Evolutionary conservation across 306 rosid genomes (phyloP).

Genomic region (Vigna radiata): DNA sequence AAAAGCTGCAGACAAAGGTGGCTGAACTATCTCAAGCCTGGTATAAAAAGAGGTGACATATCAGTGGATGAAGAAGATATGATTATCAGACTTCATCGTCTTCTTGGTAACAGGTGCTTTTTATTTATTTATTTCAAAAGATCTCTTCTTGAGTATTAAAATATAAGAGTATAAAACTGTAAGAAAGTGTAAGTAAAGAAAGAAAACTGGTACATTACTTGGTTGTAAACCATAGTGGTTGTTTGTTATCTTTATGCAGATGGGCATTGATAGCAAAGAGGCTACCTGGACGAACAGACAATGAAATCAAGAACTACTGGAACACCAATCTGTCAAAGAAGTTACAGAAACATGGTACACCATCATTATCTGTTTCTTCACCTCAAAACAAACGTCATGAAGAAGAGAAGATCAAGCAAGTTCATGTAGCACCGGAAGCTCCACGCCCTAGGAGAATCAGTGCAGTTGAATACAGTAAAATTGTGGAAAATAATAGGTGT

Average conservation of each 20-base stretch:
- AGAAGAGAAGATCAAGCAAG: conserved; percentile 7
- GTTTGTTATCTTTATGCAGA: conserved; percentile 41
- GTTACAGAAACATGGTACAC: conserved; percentile 9
- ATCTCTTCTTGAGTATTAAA: not conserved
- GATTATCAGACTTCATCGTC: conserved; percentile 61
- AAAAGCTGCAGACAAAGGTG: conserved; percentile 57
- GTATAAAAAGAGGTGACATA: conserved; percentile 51
- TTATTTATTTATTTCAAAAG: not conserved
- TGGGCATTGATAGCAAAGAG: conserved; percentile 86
- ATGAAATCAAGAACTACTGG: conserved; percentile 87
- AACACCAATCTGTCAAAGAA: conserved; percentile 59
- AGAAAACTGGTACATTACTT: not conserved
- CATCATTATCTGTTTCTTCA: conserved; percentile 19
- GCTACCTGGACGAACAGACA: conserved; percentile 91
- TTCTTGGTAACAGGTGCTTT: conserved; percentile 61
- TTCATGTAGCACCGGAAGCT: conserved; percentile 38
- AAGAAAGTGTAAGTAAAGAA: not conserved
- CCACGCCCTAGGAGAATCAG: conserved; percentile 45
- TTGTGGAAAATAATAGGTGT: not conserved
- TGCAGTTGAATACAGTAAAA: conserved; percentile 6
- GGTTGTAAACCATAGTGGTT: not conserved
- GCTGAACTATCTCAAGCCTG: conserved; percentile 55
- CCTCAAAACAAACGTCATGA: not conserved
- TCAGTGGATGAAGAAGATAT: conserved; percentile 56
- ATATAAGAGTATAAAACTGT: not conserved